Evolutionary conservation across 2,329 filamentous ascomycete genomes (phyloP).

Genomic region (Fusarium clavum): DNA sequence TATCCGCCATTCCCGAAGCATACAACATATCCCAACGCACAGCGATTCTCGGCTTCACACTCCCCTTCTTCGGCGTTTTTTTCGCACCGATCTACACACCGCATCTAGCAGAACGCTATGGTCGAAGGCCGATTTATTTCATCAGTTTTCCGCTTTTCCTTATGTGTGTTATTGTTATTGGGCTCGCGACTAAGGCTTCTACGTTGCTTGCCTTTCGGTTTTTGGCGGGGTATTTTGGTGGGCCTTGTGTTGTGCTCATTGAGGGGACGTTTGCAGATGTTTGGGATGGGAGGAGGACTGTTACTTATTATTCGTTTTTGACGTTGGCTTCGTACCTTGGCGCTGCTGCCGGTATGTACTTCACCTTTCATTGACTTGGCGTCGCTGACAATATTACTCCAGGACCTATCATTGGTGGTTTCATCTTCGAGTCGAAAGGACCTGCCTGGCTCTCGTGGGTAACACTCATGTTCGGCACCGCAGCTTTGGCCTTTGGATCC

Average conservation of each 20-base stretch:
- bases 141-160: neutral
- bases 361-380: fast-evolving
- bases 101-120: neutral
- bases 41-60: neutral
- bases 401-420: neutral
- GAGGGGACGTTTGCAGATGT: neutral
- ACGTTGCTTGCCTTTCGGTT: neutral
- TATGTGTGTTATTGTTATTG: neutral
- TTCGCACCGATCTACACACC: neutral
- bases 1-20: neutral
- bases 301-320: neutral
- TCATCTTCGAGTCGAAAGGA: neutral
- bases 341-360: neutral
- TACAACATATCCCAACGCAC: neutral
- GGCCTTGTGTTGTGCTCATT: neutral
- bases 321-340: neutral
- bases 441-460: constrained; percentile 8
- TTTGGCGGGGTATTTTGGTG: neutral
- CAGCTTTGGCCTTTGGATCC: neutral
- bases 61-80: fast-evolving
- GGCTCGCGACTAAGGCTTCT: neutral
- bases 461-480: neutral
- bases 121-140: neutral
- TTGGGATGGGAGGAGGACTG: neutral
- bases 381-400: fast-evolving